phyloP scores from a whole-genome alignment of 1,284 basidiomycete species.

The Ganoderma lucidum region DNA sequence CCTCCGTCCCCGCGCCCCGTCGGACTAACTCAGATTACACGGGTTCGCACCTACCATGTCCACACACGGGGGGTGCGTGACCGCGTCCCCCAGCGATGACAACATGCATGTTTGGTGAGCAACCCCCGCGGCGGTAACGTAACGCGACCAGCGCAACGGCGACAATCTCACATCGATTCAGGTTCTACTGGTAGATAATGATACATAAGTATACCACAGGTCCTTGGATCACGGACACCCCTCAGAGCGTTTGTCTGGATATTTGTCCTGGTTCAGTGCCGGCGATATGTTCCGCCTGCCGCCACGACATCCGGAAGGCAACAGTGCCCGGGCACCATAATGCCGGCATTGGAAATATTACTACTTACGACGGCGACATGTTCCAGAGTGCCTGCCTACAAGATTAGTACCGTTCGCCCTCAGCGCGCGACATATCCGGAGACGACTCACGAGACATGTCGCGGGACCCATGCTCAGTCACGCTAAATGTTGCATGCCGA shows the following conservation, averaged over 20 bases:
- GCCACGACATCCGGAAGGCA: not conserved
- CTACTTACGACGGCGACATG: not conserved
- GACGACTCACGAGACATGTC: not conserved
- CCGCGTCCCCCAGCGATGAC: not conserved
- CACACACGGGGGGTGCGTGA: not conserved
- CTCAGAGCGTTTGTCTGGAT: not conserved
- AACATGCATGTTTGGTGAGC: not conserved
- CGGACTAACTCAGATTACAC: not conserved
- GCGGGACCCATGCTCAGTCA: not conserved
- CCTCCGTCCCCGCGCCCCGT: not conserved
- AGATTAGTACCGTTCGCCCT: not conserved
- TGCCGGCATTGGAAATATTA: not conserved
- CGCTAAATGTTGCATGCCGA: not conserved
- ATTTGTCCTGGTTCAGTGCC: not conserved
- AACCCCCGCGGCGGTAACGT: not conserved
- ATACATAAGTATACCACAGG: not conserved
- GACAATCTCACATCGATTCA: not conserved
- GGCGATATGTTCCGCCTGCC: constrained; percentile 1
- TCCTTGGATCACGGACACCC: not conserved
- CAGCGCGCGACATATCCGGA: constrained; percentile 1
- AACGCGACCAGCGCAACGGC: not conserved
- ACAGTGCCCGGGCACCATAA: not conserved
- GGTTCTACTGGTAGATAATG: not conserved
- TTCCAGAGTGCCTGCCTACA: not conserved
- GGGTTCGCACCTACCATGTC: not conserved